Conservation (phyloP, 768 basidiomycete genomes). For the Brasilioporus rufonigricans region DNA sequence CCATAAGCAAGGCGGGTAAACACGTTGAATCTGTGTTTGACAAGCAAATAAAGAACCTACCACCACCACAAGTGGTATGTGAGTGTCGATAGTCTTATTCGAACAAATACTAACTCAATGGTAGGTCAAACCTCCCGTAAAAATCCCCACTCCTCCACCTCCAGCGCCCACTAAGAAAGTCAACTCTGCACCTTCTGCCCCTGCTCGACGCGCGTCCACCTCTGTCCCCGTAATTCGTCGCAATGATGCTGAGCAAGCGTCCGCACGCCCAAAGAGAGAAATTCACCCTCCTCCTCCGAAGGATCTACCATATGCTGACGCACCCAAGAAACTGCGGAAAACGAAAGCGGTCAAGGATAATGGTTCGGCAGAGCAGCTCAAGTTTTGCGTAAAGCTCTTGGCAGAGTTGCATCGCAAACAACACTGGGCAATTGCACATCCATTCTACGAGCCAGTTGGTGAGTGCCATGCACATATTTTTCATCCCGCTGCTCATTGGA, state of each 20-base stretch:
- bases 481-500: not conserved
- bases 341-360: conserved; percentile 60
- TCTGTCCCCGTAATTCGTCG: conserved; percentile 83
- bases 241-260: conserved; percentile 53
- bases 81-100: conserved; percentile 18
- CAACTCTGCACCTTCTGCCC: conserved; percentile 36
- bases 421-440: conserved; percentile 65
- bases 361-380: conserved; percentile 77
- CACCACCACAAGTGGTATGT: conserved; percentile 72
- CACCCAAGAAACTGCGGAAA: conserved; percentile 66
- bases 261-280: conserved; percentile 92
- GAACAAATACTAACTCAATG: conserved; percentile 12
- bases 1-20: conserved; percentile 74
- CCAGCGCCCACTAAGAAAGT: conserved; percentile 32
- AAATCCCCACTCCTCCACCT: conserved; percentile 40
- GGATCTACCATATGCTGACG: conserved; percentile 81
- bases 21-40: conserved; percentile 84
- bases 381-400: conserved; percentile 76
- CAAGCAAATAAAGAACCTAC: conserved; percentile 83
- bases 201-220: conserved; percentile 70
- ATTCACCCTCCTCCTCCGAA: conserved; percentile 95
- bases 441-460: conserved; percentile 96
- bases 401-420: conserved; percentile 77
- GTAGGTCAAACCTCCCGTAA: conserved; percentile 45
- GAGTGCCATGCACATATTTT: conserved; percentile 33